phyloP scores from a whole-genome alignment of 352 stramenopile species.

The Pythium periplocum region DNA sequence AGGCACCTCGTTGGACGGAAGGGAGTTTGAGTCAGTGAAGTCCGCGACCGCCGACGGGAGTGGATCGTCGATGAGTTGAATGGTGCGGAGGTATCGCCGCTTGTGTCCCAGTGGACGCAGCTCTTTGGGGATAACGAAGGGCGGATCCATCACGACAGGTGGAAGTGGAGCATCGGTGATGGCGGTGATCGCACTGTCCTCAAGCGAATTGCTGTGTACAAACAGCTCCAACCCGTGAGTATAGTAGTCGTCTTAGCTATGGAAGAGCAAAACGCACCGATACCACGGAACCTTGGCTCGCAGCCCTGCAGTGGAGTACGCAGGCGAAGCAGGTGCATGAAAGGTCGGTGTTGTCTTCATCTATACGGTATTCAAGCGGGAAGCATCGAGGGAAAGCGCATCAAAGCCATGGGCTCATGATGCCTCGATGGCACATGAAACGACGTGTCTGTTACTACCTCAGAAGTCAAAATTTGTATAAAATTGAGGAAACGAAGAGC shows the following conservation, averaged over 20 bases:
- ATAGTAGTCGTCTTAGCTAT: not conserved
- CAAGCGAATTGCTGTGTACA: slow-evolving; percentile 54
- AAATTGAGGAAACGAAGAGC: no score
- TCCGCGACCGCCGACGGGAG: not conserved
- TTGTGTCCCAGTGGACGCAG: slow-evolving; percentile 41
- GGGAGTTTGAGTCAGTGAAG: not conserved
- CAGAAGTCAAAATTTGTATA: no score
- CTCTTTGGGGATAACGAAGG: slow-evolving; percentile 48
- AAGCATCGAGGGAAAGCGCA: no score
- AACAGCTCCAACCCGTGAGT: slow-evolving; percentile 1
- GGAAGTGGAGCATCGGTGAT: slow-evolving; percentile 32
- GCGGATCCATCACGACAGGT: slow-evolving; percentile 35
- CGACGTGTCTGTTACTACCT: no score
- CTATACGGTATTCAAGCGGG: no score
- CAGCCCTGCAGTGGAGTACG: no score
- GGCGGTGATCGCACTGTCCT: slow-evolving; percentile 24
- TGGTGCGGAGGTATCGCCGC: slow-evolving; percentile 48
- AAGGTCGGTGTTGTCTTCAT: no score
- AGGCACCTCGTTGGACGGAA: not conserved
- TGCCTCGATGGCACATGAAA: no score
- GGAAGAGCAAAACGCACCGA: slow-evolving; percentile 27
- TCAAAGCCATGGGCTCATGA: no score
- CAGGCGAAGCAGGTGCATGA: no score
- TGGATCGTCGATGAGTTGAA: slow-evolving; percentile 42
- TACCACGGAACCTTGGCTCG: slow-evolving; percentile 58